Conservation (phyloP, 2,329 filamentous ascomycete species). For the Pyrenophora seminiperda region DNA sequence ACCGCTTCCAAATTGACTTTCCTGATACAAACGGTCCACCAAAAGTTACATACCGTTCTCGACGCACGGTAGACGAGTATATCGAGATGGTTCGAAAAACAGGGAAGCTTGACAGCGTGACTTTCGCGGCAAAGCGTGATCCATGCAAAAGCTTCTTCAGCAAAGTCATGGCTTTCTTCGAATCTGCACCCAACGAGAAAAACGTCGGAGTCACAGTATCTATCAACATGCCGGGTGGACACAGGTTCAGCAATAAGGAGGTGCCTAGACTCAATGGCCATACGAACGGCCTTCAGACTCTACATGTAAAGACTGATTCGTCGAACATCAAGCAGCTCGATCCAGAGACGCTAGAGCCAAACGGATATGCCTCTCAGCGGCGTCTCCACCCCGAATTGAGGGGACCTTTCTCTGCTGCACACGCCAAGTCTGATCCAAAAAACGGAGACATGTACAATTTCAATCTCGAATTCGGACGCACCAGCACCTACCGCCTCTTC, state of each 20-base stretch:
- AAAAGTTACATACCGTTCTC: slow-evolving; percentile 72
- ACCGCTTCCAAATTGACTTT: slow-evolving; percentile 71
- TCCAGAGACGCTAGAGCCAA: slow-evolving; percentile 72
- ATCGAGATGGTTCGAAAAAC: slow-evolving; percentile 65
- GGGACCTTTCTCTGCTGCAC: slow-evolving; percentile 71
- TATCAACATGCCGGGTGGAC: slow-evolving; percentile 64
- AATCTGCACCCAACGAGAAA: slow-evolving; percentile 38
- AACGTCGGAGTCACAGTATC: slow-evolving; percentile 72
- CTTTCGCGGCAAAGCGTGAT: slow-evolving; percentile 74
- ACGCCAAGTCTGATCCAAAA: slow-evolving; percentile 71
- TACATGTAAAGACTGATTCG: slow-evolving; percentile 67
- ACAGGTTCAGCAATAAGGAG: slow-evolving; percentile 17
- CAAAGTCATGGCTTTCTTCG: slow-evolving; percentile 70
- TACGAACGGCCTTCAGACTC: slow-evolving; percentile 51
- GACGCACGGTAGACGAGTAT: slow-evolving; percentile 68
- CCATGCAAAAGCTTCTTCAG: slow-evolving; percentile 75
- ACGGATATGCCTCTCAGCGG: slow-evolving; percentile 65
- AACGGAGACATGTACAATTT: slow-evolving; percentile 82
- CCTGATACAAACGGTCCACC: slow-evolving; percentile 41
- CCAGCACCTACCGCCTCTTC: slow-evolving; percentile 71
- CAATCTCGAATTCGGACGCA: slow-evolving; percentile 69
- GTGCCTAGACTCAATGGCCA: slow-evolving; percentile 26
- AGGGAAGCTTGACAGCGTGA: slow-evolving; percentile 62
- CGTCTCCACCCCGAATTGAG: slow-evolving; percentile 69
- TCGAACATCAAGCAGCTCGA: slow-evolving; percentile 66